Evolutionary conservation across 1,284 basidiomycete species (phyloP).

Genomic region (Rhizoctonia solani): DNA sequence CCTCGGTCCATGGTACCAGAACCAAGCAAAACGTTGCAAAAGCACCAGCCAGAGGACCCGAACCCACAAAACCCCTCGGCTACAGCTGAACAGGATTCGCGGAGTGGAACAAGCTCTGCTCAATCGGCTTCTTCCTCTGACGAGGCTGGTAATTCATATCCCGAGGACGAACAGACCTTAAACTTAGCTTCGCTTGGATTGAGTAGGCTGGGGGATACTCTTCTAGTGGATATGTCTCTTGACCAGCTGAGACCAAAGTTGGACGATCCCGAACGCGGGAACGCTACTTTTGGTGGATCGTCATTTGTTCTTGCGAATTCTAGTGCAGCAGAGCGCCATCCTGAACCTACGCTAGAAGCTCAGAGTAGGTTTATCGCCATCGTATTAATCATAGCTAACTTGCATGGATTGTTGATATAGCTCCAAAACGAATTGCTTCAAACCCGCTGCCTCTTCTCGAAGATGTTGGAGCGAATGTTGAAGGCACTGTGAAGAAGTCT

Average conservation of each 20-base stretch:
- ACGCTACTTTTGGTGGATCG: slow-evolving; percentile 13
- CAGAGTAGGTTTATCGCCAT: slow-evolving; percentile 9
- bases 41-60: too few species aligned
- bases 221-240: slow-evolving; percentile 19
- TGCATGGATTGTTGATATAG: background rate
- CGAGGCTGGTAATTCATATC: background rate
- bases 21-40: too few species aligned
- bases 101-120: background rate
- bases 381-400: background rate
- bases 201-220: background rate
- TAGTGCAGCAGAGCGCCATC: background rate
- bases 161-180: slow-evolving; percentile 18
- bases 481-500: slow-evolving; percentile 24
- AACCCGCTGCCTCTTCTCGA: background rate
- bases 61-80: background rate
- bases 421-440: slow-evolving; percentile 16
- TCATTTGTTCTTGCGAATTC: slow-evolving; percentile 7
- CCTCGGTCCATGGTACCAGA: too few species aligned
- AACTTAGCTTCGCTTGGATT: slow-evolving; percentile 17
- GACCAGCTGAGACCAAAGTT: slow-evolving; percentile 1
- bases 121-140: background rate
- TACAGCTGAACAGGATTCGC: background rate
- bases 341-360: background rate
- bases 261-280: background rate
- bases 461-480: slow-evolving; percentile 3